Evolutionary conservation across 108 stramenopile species (phyloP).

Genomic region (Skeletonema marinoi): DNA sequence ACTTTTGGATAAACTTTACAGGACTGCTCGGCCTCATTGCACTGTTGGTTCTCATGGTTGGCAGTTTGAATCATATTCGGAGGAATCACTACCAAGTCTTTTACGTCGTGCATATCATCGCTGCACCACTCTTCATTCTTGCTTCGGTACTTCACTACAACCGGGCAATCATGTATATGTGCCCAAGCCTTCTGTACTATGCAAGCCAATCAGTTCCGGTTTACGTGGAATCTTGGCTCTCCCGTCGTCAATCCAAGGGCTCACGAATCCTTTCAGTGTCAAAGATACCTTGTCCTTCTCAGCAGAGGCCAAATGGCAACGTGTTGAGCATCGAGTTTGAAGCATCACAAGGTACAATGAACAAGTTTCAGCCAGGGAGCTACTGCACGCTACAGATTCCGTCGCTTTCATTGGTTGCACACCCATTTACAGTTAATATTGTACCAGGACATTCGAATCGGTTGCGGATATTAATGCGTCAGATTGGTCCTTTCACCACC

Average conservation of each 20-base stretch:
- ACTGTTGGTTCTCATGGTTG: not conserved
- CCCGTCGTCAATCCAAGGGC: not conserved
- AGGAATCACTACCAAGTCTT: constrained; percentile 16
- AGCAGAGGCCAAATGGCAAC: not conserved
- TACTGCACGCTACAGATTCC: constrained; percentile 18
- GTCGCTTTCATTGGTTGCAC: constrained; percentile 5
- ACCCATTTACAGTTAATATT: constrained; percentile 23
- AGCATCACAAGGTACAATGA: not conserved
- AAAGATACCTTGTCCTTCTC: constrained; percentile 6
- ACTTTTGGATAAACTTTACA: constrained; percentile 47
- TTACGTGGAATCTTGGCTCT: not conserved
- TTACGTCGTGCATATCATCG: constrained; percentile 17
- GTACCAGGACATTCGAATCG: constrained; percentile 12
- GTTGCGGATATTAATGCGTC: constrained; percentile 6
- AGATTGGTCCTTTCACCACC: constrained; percentile 14
- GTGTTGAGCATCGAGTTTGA: constrained; percentile 17
- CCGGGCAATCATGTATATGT: constrained; percentile 9
- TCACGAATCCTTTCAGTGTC: constrained; percentile 9
- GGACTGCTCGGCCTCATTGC: constrained; percentile 8
- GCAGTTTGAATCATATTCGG: constrained; percentile 10
- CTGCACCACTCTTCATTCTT: constrained; percentile 13
- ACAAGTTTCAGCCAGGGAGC: constrained; percentile 12
- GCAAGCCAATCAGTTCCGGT: constrained; percentile 16
- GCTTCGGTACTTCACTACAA: constrained; percentile 16
- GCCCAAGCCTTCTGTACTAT: constrained; percentile 23